phyloP scores from a whole-genome alignment of 2,329 filamentous ascomycete genomes.

The Fusarium pseudoanthophilum region DNA sequence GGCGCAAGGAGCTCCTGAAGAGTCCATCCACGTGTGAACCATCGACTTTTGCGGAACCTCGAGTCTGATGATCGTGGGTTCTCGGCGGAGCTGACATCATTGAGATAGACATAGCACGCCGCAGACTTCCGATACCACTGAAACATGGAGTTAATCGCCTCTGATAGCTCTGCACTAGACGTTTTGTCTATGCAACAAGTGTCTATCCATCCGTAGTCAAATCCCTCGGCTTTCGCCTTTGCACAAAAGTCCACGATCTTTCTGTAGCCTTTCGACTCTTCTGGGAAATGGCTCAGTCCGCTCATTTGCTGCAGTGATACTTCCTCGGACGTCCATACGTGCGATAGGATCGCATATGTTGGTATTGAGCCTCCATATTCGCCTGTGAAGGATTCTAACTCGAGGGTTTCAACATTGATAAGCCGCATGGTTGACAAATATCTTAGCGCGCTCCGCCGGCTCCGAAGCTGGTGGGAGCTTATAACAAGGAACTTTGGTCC shows the following conservation, averaged over 20 bases:
- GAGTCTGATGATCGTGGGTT: neutral
- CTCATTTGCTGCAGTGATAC: conserved; percentile 1
- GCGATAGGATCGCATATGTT: conserved; percentile 10
- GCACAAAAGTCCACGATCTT: conserved; percentile 16
- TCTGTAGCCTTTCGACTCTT: conserved; percentile 2
- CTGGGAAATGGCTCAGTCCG: neutral
- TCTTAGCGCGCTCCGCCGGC: neutral
- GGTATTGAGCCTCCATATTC: conserved; percentile 2
- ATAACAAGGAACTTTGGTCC: neutral
- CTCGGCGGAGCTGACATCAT: neutral
- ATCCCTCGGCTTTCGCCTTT: conserved; percentile 12
- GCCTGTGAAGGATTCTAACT: conserved; percentile 13
- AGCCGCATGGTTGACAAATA: conserved; percentile 7
- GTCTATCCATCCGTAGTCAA: conserved; percentile 18
- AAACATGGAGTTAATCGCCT: conserved; percentile 17
- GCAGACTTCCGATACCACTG: conserved; percentile 7
- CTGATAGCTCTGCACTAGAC: conserved; percentile 13
- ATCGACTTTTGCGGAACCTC: conserved; percentile 4
- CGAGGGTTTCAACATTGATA: conserved; percentile 14
- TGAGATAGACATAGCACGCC: conserved; percentile 11
- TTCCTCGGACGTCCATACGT: conserved; percentile 13
- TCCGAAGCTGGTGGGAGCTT: neutral
- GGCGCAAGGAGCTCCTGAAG: conserved; percentile 15
- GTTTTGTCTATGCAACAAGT: conserved; percentile 25
- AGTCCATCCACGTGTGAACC: conserved; percentile 17